phyloP scores from a whole-genome alignment of 1,284 basidiomycete genomes.

The Sanghuangporus sanghuang region DNA sequence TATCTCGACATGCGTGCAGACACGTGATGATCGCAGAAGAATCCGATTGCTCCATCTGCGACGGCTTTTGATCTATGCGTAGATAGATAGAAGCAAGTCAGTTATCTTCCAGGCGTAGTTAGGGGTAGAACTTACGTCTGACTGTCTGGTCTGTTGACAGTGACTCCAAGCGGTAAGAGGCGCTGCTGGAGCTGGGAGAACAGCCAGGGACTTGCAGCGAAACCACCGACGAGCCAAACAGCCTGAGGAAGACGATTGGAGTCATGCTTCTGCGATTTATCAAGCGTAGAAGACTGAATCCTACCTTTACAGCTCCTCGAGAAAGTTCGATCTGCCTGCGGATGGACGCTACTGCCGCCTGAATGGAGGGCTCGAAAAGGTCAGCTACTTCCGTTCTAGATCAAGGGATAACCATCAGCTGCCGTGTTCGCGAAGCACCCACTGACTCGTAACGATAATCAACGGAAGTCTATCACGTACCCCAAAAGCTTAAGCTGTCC shows the following conservation, averaged over 20 bases:
- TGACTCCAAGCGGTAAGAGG: conserved; percentile 47
- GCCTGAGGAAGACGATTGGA: conserved; percentile 35
- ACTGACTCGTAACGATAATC: not conserved
- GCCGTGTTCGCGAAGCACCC: conserved; percentile 10
- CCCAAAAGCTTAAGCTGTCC: conserved; percentile 69
- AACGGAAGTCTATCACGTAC: conserved; percentile 28
- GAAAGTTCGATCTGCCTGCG: conserved; percentile 63
- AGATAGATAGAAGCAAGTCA: not conserved
- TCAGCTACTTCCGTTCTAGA: conserved; percentile 55
- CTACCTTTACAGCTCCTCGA: conserved; percentile 57
- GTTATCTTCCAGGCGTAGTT: conserved; percentile 12
- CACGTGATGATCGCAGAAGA: conserved; percentile 78
- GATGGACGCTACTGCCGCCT: conserved; percentile 65
- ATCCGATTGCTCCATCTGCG: conserved; percentile 74
- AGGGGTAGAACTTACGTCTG: conserved; percentile 50
- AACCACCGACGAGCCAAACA: conserved; percentile 75
- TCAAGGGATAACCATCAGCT: not conserved
- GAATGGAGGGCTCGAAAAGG: conserved; percentile 71
- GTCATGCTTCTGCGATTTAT: not conserved
- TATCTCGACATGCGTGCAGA: conserved; percentile 71
- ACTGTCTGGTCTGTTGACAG: conserved; percentile 67
- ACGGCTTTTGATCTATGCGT: conserved; percentile 66
- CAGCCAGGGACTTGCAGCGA: conserved; percentile 74
- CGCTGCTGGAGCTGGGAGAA: conserved; percentile 68
- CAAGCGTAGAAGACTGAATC: conserved; percentile 8